Base-by-base conservation (phyloP, 2,329 filamentous ascomycete genomes). In the Diaporthe australafricana region DNA sequence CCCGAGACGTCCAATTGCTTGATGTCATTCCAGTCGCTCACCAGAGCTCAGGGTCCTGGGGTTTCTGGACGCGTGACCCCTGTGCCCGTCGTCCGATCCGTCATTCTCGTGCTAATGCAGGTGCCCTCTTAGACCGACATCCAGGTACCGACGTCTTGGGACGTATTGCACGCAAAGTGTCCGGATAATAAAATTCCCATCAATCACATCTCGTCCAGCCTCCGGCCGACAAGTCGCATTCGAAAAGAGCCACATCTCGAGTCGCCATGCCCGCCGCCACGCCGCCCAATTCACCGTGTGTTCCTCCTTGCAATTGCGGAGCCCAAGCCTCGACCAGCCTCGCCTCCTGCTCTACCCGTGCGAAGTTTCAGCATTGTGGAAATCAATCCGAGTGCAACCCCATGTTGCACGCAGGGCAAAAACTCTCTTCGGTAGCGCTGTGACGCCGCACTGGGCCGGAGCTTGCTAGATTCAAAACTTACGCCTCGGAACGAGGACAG, bases 111-210 rank as follows among this genome's bases (percentile, higher is more conserved):
- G 40, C 71, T 72, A 56, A 66, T 66, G 67, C 71, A 66, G 53
- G 35, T 50, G 45, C 38, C 48, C 65, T 56, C 53, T 60, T 60
- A 69, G 67, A 27, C 56, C 53, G 56, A 50, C 53, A 40, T 30
- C 67, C 45, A 69, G 67, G 35, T 67, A 72, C 70, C 70, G 70
- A 68, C 70, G 68, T 62, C 65, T 47, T 55, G 70, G 70, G 50
- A 72, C 57, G 65, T 63, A 45, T 47, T 56, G 16, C 65, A 60
- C 50, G 56, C 50, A 32, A 48, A 40, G 14, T n/a, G n/a, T 25
- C 5, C 72, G 72, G 72, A 57, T 35, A 69, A 72, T 48, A 66
- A 17, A 66, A 56, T 70, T 72, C 65, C 72, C 72, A 72, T 70
- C 72, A 73, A 73, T 70, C 65, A 70, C 6, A 14, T 35, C 27